Conservation (phyloP, 2,329 filamentous ascomycete species). For the Zarea fungicola region DNA sequence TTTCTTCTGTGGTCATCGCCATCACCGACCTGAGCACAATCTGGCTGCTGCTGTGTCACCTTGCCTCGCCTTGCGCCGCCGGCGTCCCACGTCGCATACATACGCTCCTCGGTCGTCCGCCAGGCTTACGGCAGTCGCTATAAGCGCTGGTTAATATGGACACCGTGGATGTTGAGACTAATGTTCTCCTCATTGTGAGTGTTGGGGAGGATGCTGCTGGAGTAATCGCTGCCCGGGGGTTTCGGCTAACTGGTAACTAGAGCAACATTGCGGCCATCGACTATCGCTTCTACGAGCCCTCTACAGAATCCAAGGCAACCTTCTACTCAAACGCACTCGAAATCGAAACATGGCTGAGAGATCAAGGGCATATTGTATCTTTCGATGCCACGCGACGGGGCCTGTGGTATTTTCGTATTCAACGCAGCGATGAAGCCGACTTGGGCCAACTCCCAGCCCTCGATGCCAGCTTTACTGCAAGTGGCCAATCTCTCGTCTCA, state of each 20-base stretch:
- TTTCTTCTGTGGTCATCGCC: background rate
- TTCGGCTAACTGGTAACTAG: conserved; percentile 31
- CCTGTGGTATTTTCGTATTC: conserved; percentile 51
- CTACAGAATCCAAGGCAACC: conserved; percentile 38
- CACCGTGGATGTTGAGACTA: conserved; percentile 58
- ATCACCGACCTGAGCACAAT: too few species aligned
- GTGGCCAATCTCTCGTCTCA: background rate
- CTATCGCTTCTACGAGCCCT: conserved; percentile 52
- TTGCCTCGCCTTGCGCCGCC: background rate
- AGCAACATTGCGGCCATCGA: conserved; percentile 51
- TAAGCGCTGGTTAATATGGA: conserved; percentile 45
- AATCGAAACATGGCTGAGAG: conserved; percentile 46
- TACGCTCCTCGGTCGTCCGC: background rate
- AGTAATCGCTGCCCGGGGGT: background rate
- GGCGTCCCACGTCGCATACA: background rate
- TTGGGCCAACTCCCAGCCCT: conserved; percentile 15
- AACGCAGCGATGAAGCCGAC: conserved; percentile 34
- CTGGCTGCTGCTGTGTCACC: background rate
- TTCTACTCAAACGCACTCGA: conserved; percentile 43
- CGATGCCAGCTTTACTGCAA: conserved; percentile 2
- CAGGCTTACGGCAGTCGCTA: background rate
- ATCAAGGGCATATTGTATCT: conserved; percentile 48
- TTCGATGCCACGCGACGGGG: conserved; percentile 45
- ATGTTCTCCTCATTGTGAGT: conserved; percentile 53
- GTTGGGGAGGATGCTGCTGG: conserved; percentile 14